Base-by-base conservation (phyloP, 2,329 filamentous ascomycete genomes). In the Piedraia hortae region DNA sequence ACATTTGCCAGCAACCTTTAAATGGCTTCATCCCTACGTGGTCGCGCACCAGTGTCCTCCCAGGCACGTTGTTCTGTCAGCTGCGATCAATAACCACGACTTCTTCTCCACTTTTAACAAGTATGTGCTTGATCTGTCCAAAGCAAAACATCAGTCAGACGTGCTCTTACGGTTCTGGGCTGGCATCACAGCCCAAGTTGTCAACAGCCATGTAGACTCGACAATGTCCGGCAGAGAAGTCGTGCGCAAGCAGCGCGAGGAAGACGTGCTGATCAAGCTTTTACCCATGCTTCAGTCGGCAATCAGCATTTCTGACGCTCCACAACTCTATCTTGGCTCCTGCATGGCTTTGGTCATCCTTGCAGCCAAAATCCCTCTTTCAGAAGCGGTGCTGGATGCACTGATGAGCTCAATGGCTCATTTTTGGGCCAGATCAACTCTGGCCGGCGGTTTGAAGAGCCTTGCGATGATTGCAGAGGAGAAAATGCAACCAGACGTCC, bases 311-410 rank as follows among this genome's bases (percentile, higher is more conserved):
- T 66, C 66, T 35, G 65, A 70, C 28, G 65, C 69, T 0, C 62
- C 77, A 1, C 74, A 82, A 29, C 52, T 90, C 18, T 72, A 80
- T 31, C 60, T 88, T 28, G 78, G 72, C 9, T 80, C 73, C 26
- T 93, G 90, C 43, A 90, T 91, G 71, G 65, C 90, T 10, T 59
- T 80, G 25, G 64, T 77, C 4, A 65, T 93, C 21, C 59, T 93
- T 29, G 78, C 75, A 4, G 67, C 74, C 21, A 90, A 90, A 45
- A 67, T 71, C 1, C 58, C 62, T 21, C 55, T 93, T 8, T 63
- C 72, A 20, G 78, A 93, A 35, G 60, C 61, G 25, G 62, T 80
- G 2, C 53, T 93, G n/a, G 66, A 73, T 24, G 67, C 69, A 1
- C 58, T 97, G 37, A 89, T 93, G 77, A 74, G 89, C 36, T 75